Conservation (phyloP, 352 stramenopile species). For the Phytopythium boreale region DNA sequence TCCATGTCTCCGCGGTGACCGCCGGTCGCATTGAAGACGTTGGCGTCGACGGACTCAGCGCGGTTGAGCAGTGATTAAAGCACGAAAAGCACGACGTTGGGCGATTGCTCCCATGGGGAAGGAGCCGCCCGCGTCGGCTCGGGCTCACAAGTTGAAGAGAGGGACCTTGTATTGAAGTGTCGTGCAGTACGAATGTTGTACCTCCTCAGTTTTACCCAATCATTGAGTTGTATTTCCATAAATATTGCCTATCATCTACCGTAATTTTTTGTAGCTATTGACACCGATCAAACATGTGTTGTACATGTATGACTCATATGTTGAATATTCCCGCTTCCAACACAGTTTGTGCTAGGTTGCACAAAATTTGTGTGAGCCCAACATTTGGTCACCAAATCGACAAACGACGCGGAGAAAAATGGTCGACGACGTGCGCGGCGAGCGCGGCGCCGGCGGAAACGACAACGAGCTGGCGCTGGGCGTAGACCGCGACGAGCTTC, state of each 20-base stretch:
- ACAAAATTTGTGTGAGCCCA: no score
- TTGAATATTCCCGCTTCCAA: no score
- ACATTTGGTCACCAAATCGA: neutral
- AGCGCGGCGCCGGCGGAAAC: neutral
- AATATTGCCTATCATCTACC: no score
- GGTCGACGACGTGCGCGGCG: neutral
- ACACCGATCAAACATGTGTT: no score
- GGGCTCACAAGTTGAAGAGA: neutral
- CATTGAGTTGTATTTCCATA: neutral
- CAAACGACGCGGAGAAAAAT: neutral
- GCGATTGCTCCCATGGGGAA: neutral
- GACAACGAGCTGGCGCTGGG: constrained; percentile 8
- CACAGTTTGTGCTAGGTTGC: neutral
- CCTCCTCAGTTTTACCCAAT: neutral
- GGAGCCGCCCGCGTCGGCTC: neutral
- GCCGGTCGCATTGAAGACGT: no score
- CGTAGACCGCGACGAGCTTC: constrained; percentile 9
- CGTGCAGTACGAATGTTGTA: neutral
- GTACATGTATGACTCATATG: no score
- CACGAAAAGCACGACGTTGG: neutral
- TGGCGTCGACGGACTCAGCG: neutral
- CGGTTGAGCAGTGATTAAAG: no score
- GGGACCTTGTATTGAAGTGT: neutral
- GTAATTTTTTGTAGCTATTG: no score
- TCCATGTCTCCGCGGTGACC: constrained; percentile 12